Evolutionary conservation across 179 eudicot species (phyloP), one percentile per base, ranked within the genome.

Genomic region (Spinacia oleracea): DNA sequence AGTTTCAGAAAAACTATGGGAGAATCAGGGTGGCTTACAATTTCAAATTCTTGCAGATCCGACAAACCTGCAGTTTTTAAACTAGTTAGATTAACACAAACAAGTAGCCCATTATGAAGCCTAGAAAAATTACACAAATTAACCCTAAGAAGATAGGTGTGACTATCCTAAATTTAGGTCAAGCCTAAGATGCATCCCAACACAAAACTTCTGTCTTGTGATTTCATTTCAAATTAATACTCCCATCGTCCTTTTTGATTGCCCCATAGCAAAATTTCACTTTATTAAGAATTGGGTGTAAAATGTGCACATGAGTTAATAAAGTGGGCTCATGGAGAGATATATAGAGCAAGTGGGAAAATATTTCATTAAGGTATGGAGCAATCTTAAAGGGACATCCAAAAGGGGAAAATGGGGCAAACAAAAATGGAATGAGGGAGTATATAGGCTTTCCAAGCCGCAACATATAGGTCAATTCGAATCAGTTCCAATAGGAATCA

Each of bases 1-100:
- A 96, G 83, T 83, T 77, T 83, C 50, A 93, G 89, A 73, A 85
- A 90, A 62, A 90, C 92, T 79, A 96, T 84, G 69, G 99, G 98
- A 59, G 97, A 93, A 73, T 82, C 82, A 46, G 85, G 86, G 85
- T 93, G 87, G 84, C 98, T 96, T 20, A 73, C 83, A 82, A 91
- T 81, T 81, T 91, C 89, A 74, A 96, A 90, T 76, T 97, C 99
- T 56, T 80, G 84, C 58, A 92, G 31, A 65, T 65, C 89, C 2
- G 84, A 83, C 83, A 96, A 85, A 70, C 92, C 99, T 96, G 88
- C 80, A 85, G 60, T 82, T 51, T 16, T 21, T 51, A 12, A 6
- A 31, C 50, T 18, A 5, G 76, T 76, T 72, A 80, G 58, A 56
- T 65, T 45, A 69, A 73, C 43, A 27, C 74, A 64, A 62, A 55